These are phyloP conservation scores for Adansonia rubrostipa DNA, from an alignment of 441 rosid genomes.

Conservation along the genomic window DNA sequence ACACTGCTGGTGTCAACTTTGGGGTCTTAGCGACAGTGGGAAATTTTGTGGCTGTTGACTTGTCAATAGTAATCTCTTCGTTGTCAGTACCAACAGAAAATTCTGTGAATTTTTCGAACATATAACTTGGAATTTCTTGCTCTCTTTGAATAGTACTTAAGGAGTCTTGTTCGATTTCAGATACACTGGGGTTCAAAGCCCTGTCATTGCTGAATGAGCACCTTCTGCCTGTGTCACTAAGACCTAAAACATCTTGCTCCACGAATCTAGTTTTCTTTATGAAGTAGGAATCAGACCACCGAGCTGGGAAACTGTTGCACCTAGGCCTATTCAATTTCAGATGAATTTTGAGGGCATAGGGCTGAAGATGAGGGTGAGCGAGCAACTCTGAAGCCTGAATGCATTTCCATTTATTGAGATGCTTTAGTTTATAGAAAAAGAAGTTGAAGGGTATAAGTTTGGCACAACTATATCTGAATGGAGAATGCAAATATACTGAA, in stretches of 20 bases:
- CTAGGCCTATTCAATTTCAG: conserved; percentile 55
- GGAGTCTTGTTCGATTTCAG: conserved; percentile 53
- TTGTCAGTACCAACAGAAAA: conserved; percentile 46
- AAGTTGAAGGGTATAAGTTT: background rate
- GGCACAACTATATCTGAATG: conserved; percentile 5
- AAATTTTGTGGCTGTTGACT: conserved; percentile 37
- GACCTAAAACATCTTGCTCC: conserved; percentile 41
- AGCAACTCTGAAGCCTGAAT: conserved; percentile 72
- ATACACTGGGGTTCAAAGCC: conserved; percentile 56
- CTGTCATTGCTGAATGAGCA: conserved; percentile 60
- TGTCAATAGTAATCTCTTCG: conserved; percentile 44
- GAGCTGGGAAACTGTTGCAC: conserved; percentile 44
- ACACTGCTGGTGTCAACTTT: conserved; percentile 42
- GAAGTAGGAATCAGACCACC: conserved; percentile 52
- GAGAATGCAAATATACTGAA: background rate
- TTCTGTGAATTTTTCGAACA: conserved; percentile 40
- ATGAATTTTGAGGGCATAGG: conserved; percentile 54
- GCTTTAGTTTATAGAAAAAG: conserved; percentile 13
- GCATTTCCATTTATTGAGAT: conserved; percentile 11
- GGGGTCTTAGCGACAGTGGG: conserved; percentile 48
- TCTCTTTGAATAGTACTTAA: conserved; percentile 44
- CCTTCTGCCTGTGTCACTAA: conserved; percentile 49
- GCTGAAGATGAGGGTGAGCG: conserved; percentile 65
- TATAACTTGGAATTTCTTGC: conserved; percentile 41
- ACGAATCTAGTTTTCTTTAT: conserved; percentile 47